Evolutionary conservation across 1,284 basidiomycete species (phyloP), one percentile per base, ranked within the genome.

Genomic region (Rhodotorula sp.): DNA sequence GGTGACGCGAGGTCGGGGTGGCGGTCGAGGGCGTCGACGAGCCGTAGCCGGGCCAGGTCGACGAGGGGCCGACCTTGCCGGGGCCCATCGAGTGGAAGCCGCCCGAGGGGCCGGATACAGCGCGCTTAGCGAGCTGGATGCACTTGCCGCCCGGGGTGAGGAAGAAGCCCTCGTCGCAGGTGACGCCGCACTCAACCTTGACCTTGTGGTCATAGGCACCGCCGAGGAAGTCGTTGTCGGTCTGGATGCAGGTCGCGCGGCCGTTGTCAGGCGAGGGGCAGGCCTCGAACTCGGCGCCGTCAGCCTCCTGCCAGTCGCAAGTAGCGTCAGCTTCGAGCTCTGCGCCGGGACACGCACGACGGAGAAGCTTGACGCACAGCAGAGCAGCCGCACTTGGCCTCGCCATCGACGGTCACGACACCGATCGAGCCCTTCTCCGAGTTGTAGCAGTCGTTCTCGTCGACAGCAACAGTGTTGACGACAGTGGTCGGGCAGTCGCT

Each of bases 221-320:
- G 48, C 69, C 70, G 57, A 74, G 67, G 72, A 69, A 74, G 67
- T 74, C 72, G n/a, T 59, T 44, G 67, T 74, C 72, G 63, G 59
- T 54, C 8, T 65, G 30, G 34, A 64, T 52, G 70, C 72, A 74
- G n/a, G 63, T 60, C 20, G 72, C 67, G 44, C 67, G 67, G 30
- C 72, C 72, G 65, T 74, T 71, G 37, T 46, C 69, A 28, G 65
- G 64, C 13, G 69, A 47, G 3, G 53, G 28, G 70, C 72, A 74
- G 20, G 69, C 62, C 22, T 60, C 48, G 63, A 74, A 74, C 24
- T 67, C 67, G 52, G 22, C 59, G n/a, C 52, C 63, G 34, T 48
- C 54, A 46, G 57, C 62, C 15, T 71, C 70, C 72, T 73, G 62
- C 10, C 52, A 9, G 20, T n/a, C 8, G n/a, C n/a, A 34, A 34